phyloP scores from a whole-genome alignment of 768 basidiomycete genomes.

The Macrolepiota albuminosa region DNA sequence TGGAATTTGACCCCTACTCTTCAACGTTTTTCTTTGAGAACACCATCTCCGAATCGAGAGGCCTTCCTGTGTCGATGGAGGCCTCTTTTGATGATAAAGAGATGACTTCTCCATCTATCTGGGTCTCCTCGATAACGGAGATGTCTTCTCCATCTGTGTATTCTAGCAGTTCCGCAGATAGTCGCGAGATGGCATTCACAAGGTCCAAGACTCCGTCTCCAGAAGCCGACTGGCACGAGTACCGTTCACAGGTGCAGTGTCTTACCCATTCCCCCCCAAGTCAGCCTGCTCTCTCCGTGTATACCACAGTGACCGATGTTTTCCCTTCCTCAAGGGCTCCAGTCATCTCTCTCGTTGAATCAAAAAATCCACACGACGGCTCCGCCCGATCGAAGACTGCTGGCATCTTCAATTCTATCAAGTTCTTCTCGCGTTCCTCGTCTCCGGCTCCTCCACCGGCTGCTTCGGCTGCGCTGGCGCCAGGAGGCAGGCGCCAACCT shows the following conservation, averaged over 20 bases:
- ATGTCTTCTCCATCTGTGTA: conserved; percentile 44
- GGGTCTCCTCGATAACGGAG: conserved; percentile 43
- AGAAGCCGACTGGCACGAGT: conserved; percentile 26
- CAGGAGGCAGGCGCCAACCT: conserved; percentile 23
- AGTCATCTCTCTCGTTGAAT: conserved; percentile 12
- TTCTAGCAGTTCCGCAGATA: conserved; percentile 29
- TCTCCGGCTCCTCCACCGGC: conserved; percentile 36
- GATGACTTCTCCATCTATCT: conserved; percentile 46
- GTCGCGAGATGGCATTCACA: conserved; percentile 27
- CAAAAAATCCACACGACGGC: conserved; percentile 19
- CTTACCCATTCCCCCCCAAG: conserved; percentile 29
- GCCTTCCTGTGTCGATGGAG: conserved; percentile 19
- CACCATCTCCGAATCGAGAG: conserved; percentile 34
- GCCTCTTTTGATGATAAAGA: conserved; percentile 47
- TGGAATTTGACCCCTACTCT: conserved; percentile 59
- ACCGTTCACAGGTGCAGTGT: conserved; percentile 29
- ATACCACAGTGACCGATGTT: conserved; percentile 36
- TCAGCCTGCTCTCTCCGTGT: conserved; percentile 40
- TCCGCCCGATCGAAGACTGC: conserved; percentile 26
- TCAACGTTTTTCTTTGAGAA: conserved; percentile 53
- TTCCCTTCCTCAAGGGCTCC: conserved; percentile 35
- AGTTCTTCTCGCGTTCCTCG: conserved; percentile 47
- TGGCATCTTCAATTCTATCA: conserved; percentile 36
- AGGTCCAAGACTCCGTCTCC: conserved; percentile 31
- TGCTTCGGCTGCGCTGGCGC: conserved; percentile 23